A percentile compares a stretch with the other conserved stretches of the same genome.
phyloP scores from a whole-genome alignment of 1,139 yeast species.

The Zygoascus meyerae region DNA sequence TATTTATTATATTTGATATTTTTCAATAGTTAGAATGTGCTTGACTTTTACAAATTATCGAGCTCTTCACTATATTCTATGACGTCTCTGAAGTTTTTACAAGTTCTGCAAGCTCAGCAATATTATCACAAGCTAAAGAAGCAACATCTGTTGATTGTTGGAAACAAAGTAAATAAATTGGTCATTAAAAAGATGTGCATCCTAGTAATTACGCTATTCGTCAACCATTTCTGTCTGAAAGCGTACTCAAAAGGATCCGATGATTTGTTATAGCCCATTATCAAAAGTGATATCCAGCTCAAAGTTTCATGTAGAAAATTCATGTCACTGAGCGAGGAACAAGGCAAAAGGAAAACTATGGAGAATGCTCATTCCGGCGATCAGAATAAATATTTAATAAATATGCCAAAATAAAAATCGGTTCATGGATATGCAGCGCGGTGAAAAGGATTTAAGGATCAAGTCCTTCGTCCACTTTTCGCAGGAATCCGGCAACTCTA shows the following conservation, averaged over 20 bases:
- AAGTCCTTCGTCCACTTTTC: slow-evolving; percentile 33
- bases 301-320: slow-evolving; percentile 13
- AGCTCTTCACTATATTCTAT: too few relatives aligned
- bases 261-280: slow-evolving; percentile 19
- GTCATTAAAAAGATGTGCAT: slow-evolving; percentile 11
- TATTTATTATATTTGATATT: too few relatives aligned
- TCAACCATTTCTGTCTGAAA: slow-evolving; percentile 15
- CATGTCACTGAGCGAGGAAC: slow-evolving; percentile 31
- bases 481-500: slow-evolving; percentile 45
- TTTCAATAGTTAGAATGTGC: too few relatives aligned
- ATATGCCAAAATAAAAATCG: slow-evolving; percentile 4
- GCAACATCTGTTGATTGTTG: neutral
- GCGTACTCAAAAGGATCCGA: slow-evolving; percentile 22
- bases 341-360: slow-evolving; percentile 20
- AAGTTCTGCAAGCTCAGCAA: too few relatives aligned
- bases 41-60: too few relatives aligned
- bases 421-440: slow-evolving; percentile 1
- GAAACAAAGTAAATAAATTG: neutral
- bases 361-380: neutral
- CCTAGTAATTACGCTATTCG: slow-evolving; percentile 21
- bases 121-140: too few relatives aligned
- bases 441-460: slow-evolving; percentile 8
- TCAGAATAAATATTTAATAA: slow-evolving; percentile 5
- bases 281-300: slow-evolving; percentile 22
- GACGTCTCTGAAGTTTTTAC: too few relatives aligned